phyloP scores from a whole-genome alignment of 306 rosid genomes.

The Cyclanthera cordifolia region DNA sequence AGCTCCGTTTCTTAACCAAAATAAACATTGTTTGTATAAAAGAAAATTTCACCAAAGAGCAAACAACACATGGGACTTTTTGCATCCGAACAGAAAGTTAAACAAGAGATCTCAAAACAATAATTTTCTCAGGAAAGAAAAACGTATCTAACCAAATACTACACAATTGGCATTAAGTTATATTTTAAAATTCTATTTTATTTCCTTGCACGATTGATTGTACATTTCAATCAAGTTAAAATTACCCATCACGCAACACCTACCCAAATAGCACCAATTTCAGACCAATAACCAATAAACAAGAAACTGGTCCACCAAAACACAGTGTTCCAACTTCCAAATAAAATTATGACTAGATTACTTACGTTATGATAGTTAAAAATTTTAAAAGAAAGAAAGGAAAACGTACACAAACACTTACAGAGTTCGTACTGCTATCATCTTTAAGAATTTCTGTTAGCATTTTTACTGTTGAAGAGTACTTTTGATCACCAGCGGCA shows the following conservation, averaged over 20 bases:
- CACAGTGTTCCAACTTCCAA: background rate
- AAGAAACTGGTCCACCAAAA: background rate
- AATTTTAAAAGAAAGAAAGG: background rate
- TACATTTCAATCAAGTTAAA: background rate
- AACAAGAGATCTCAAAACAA: background rate
- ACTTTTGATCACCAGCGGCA: conserved; percentile 86
- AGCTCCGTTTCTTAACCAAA: no score
- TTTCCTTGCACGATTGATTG: background rate
- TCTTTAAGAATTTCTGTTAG: conserved; percentile 82
- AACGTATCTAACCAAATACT: background rate
- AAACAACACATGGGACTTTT: background rate
- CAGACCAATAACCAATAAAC: background rate
- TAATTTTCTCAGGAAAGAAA: background rate
- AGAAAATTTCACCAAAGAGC: background rate
- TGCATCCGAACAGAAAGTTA: background rate
- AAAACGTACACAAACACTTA: conserved; percentile 18
- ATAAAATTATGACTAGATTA: background rate
- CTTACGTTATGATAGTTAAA: no score
- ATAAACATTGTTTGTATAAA: background rate
- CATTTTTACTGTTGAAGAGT: conserved; percentile 83
- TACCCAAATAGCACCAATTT: background rate
- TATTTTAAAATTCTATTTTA: background rate
- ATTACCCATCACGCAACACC: background rate
- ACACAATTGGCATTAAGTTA: background rate
- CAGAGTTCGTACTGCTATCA: conserved; percentile 71